These are phyloP conservation scores for Besnoitia besnoiti DNA, from an alignment of 169 alveolate species.

Conservation along the genomic window DNA sequence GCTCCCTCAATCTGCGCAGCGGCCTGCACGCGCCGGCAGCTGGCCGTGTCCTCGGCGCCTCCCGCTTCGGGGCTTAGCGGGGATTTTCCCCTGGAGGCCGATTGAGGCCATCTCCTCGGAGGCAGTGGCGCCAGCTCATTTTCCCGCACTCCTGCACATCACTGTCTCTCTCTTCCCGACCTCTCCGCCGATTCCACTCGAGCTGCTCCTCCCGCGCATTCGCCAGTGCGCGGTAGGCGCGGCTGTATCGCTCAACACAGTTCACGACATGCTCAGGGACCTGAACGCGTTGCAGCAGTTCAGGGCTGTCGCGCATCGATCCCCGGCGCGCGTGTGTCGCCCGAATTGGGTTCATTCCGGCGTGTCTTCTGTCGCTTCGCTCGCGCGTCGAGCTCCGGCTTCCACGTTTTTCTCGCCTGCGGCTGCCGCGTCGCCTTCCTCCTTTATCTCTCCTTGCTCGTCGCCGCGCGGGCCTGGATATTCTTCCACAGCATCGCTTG, in stretches of 20 bases:
- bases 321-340: too few relatives aligned
- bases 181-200: background rate
- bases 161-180: background rate
- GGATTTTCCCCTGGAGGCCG: background rate
- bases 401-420: background rate
- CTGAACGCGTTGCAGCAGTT: conserved; percentile 4
- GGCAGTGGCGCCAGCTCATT: background rate
- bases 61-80: background rate
- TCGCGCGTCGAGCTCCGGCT: background rate
- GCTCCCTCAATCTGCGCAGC: too few relatives aligned
- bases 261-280: background rate
- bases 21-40: background rate
- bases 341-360: too few relatives aligned
- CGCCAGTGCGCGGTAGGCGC: background rate
- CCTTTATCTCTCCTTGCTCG: background rate
- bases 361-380: background rate
- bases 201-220: conserved; percentile 17
- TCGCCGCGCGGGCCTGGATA: background rate
- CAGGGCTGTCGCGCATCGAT: background rate
- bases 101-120: background rate
- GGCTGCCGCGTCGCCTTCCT: background rate
- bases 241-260: background rate
- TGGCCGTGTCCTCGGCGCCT: background rate
- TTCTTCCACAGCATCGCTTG: background rate
- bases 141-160: background rate